Conservation (phyloP, 768 basidiomycete species). For the Psilocybe tampanensis region DNA sequence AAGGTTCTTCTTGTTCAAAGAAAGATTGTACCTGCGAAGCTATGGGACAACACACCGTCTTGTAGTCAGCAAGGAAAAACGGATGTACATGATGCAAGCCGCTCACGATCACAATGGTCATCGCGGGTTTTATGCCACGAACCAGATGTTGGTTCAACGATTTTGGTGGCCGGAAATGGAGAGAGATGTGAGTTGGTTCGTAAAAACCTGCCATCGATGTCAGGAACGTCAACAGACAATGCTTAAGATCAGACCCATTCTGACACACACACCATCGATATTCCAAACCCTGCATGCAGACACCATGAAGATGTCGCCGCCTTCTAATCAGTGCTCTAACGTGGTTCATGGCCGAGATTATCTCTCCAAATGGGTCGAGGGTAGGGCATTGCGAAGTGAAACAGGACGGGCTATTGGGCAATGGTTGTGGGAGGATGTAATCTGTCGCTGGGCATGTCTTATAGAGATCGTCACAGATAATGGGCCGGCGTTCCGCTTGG, state of each 20-base stretch:
- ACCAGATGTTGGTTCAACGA: not conserved
- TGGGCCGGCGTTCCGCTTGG: too few relatives aligned
- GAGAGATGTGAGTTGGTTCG: not conserved
- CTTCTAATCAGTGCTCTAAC: not conserved
- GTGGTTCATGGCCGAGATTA: conserved; percentile 14
- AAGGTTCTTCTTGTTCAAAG: not conserved
- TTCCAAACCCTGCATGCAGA: not conserved
- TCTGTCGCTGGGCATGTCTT: too few relatives aligned
- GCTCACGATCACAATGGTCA: conserved; percentile 23
- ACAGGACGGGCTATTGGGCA: too few relatives aligned
- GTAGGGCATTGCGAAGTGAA: too few relatives aligned
- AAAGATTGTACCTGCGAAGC: not conserved
- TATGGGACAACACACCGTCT: conserved; percentile 15
- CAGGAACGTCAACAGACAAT: not conserved
- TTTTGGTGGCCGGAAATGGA: conserved; percentile 13
- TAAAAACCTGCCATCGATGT: conserved; percentile 4
- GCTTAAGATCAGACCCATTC: not conserved
- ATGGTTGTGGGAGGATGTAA: too few relatives aligned
- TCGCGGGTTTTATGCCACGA: not conserved
- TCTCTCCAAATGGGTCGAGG: too few relatives aligned
- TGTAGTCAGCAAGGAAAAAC: conserved; percentile 11
- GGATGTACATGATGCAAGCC: conserved; percentile 17
- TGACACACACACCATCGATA: not conserved
- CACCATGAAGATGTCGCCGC: not conserved
- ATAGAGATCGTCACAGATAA: too few relatives aligned